Base-by-base conservation (phyloP, 768 basidiomycete genomes). In the Naganishia vaughanmartiniae region DNA sequence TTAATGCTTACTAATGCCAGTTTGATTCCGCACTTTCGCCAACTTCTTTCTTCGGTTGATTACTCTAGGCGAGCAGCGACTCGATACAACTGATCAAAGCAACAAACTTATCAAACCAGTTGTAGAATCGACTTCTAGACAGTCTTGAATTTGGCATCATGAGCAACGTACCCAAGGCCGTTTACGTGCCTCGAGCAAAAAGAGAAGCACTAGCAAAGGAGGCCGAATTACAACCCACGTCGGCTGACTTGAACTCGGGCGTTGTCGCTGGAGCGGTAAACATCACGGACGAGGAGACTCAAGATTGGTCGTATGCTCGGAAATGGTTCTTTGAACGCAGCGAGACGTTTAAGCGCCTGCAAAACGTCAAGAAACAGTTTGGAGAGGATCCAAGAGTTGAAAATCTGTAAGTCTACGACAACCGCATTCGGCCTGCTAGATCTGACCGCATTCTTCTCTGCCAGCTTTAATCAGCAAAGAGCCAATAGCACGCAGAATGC, bases 171-270 rank as follows among this genome's bases (percentile, higher is more conserved):
- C 39, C 36, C 21, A 63, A 63, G 26, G 36, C 60, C 24, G 60
- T 63, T 42, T 70, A 70, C 36, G 69, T 70, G 4, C 69, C 69
- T 21, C 45, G 69, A 54, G 69, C 69, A 19, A 70, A 70, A 30
- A 51, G 42, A 5, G 42, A 57, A 39, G 58, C 58, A 14, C 42
- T 63, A 7, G 54, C 36, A 15, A 48, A 70, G 54, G 69, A 36
- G 34, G 58, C 45, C 14, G 69, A 60, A 10, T 48, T 26, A 9
- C 53, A 51, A 34, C n/a, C 39, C 10, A 28, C 54, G 3, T n/a
- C 24, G 11, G 15, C 4, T 34, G 21, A 19, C 15, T 33, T 4
- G 26, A 46, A 57, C 28, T 42, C 68, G 1, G 60, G 26, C 12
- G 15, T 42, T 24, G 39, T 26, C 4, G 14, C 39, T 19, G 58